phyloP scores from a whole-genome alignment of 305 asterid genomes.

The Rubia peregrina region DNA sequence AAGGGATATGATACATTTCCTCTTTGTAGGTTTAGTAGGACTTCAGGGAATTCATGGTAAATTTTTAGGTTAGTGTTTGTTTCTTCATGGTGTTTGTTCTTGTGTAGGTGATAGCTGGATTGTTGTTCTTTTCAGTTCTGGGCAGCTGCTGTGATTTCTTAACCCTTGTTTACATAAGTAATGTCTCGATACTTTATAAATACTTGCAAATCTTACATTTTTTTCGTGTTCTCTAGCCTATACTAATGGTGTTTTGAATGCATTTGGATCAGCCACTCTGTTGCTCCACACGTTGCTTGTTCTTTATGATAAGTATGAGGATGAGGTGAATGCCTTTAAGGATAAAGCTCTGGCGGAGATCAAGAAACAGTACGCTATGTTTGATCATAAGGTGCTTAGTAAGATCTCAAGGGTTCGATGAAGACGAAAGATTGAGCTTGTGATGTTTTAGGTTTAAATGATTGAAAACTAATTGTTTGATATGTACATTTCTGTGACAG shows the following conservation, averaged over 20 bases:
- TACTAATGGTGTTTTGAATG: neutral
- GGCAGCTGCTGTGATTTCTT: no score
- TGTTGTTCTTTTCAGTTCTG: no score
- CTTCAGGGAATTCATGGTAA: neutral
- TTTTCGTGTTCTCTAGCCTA: neutral
- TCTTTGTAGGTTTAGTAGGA: conserved; percentile 40
- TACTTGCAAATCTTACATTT: neutral
- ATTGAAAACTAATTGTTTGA: neutral
- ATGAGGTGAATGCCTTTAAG: conserved; percentile 57
- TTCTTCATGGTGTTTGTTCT: no score
- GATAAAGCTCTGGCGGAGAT: conserved; percentile 69
- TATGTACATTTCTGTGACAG: neutral
- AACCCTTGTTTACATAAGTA: conserved; percentile 23
- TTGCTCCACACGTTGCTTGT: conserved; percentile 72
- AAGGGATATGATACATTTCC: no score
- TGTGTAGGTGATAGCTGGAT: no score
- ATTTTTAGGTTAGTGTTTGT: neutral
- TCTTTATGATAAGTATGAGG: conserved; percentile 66
- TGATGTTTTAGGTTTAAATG: neutral
- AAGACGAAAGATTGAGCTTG: conserved; percentile 28
- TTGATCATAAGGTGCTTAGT: conserved; percentile 51
- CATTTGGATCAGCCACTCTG: conserved; percentile 43
- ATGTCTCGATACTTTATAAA: neutral
- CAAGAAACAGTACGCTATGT: conserved; percentile 62
- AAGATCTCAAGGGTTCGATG: conserved; percentile 57